Evolutionary conservation across 768 basidiomycete genomes (phyloP).

Genomic region (Suillus weaverae): DNA sequence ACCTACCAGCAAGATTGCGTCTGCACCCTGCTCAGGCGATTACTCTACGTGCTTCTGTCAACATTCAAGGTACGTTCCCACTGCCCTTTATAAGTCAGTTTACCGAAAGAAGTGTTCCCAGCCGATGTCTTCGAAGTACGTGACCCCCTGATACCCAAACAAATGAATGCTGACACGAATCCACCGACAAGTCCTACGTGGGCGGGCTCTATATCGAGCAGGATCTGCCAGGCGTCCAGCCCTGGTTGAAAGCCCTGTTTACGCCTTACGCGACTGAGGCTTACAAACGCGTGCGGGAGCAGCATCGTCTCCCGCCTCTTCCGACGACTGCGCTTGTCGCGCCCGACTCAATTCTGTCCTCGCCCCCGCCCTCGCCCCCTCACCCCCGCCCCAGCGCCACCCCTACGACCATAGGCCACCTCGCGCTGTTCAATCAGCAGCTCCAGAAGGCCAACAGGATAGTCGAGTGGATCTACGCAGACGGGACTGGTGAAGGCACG

Average conservation of each 20-base stretch:
- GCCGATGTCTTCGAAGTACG: constrained; percentile 79
- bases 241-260: constrained; percentile 65
- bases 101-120: constrained; percentile 25
- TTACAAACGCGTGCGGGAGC: constrained; percentile 60
- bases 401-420: constrained; percentile 52
- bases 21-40: constrained; percentile 74
- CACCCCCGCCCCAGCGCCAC: constrained; percentile 14
- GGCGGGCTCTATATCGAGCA: constrained; percentile 77
- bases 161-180: constrained; percentile 1
- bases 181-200: constrained; percentile 61
- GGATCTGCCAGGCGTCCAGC: constrained; percentile 53
- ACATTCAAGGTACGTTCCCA: constrained; percentile 63
- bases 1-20: constrained; percentile 57
- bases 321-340: constrained; percentile 20
- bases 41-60: constrained; percentile 62
- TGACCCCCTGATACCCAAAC: constrained; percentile 2
- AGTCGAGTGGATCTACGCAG: constrained; percentile 74
- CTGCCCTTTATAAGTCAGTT: background rate
- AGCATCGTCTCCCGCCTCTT: constrained; percentile 63
- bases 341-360: background rate
- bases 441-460: constrained; percentile 55
- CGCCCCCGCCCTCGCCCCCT: constrained; percentile 15
- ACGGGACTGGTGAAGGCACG: constrained; percentile 44
- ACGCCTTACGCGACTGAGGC: constrained; percentile 61
- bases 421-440: constrained; percentile 79